Evolutionary conservation across 2,329 filamentous ascomycete genomes (phyloP).

Genomic region (Apiospora hydei): DNA sequence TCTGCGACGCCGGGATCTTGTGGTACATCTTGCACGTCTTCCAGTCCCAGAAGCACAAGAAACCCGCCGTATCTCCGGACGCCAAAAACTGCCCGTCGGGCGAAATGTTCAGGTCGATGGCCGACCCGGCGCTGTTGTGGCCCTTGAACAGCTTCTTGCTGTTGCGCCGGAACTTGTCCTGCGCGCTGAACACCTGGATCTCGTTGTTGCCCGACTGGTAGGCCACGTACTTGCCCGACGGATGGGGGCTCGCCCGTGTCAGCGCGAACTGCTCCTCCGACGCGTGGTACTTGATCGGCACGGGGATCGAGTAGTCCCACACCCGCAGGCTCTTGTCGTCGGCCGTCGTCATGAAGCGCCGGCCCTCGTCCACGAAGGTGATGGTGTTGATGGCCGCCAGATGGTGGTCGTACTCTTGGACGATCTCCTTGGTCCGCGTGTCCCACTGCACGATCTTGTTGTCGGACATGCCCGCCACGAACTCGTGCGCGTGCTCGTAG

Average conservation of each 20-base stretch:
- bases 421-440: conserved; percentile 77
- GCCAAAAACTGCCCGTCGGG: conserved; percentile 92
- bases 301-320: conserved; percentile 98
- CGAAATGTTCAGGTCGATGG: conserved; percentile 86
- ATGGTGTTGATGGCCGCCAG: conserved; percentile 98
- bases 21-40: conserved; percentile 99
- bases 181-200: conserved; percentile 92
- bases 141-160: conserved; percentile 96
- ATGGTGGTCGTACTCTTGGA: conserved; percentile 98
- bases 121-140: conserved; percentile 94
- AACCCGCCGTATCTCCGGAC: conserved; percentile 87
- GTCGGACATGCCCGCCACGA: conserved; percentile 95
- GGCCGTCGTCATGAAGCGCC: conserved; percentile 96
- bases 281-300: conserved; percentile 97
- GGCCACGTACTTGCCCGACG: conserved; percentile 90
- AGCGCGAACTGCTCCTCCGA: conserved; percentile 98
- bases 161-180: conserved; percentile 96
- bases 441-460: conserved; percentile 99
- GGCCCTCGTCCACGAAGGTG: conserved; percentile 92
- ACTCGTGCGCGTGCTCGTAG: conserved; percentile 80
- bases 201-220: conserved; percentile 96
- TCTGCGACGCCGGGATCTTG: conserved; percentile 87
- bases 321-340: conserved; percentile 96
- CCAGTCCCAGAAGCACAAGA: conserved; percentile 98
- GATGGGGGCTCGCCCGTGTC: conserved; percentile 84